phyloP scores from a whole-genome alignment of 1,284 basidiomycete genomes.

The Sporisorium exsertum region DNA sequence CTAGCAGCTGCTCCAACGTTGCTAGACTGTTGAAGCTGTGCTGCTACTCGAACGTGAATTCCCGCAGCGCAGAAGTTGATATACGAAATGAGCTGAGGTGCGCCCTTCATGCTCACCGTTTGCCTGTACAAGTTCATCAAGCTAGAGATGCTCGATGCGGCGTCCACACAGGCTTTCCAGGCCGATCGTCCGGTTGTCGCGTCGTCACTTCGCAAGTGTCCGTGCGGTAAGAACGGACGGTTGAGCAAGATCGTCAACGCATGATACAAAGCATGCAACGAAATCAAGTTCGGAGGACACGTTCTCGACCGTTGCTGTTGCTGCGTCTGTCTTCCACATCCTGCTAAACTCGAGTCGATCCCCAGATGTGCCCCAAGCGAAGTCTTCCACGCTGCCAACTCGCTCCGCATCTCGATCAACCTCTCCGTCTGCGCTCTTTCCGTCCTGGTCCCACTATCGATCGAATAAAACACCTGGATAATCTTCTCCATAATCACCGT shows the following conservation, averaged over 20 bases:
- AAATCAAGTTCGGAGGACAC: conserved; percentile 63
- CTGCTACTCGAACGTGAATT: conserved; percentile 64
- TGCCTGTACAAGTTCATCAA: conserved; percentile 54
- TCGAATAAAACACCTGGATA: conserved; percentile 12
- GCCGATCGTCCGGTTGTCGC: conserved; percentile 35
- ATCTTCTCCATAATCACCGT: conserved; percentile 62
- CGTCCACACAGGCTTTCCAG: conserved; percentile 62
- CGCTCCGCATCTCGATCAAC: conserved; percentile 53
- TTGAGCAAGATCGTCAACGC: conserved; percentile 64
- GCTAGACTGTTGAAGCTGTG: conserved; percentile 43
- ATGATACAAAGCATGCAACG: conserved; percentile 63
- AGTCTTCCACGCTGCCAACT: conserved; percentile 33
- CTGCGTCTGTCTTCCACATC: conserved; percentile 7
- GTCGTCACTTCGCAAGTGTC: conserved; percentile 35
- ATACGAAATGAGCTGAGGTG: conserved; percentile 66
- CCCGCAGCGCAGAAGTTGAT: conserved; percentile 66
- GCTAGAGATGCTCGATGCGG: conserved; percentile 58
- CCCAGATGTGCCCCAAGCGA: conserved; percentile 26
- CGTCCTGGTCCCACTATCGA: conserved; percentile 16
- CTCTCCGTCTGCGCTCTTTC: conserved; percentile 45
- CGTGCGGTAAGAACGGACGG: conserved; percentile 63
- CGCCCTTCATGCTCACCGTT: conserved; percentile 62
- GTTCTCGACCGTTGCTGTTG: conserved; percentile 19
- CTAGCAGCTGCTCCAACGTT: conserved; percentile 11
- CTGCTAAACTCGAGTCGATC: conserved; percentile 49